Base-by-base conservation (phyloP, 495 filamentous ascomycete species). In the Pyrenula massariospora region DNA sequence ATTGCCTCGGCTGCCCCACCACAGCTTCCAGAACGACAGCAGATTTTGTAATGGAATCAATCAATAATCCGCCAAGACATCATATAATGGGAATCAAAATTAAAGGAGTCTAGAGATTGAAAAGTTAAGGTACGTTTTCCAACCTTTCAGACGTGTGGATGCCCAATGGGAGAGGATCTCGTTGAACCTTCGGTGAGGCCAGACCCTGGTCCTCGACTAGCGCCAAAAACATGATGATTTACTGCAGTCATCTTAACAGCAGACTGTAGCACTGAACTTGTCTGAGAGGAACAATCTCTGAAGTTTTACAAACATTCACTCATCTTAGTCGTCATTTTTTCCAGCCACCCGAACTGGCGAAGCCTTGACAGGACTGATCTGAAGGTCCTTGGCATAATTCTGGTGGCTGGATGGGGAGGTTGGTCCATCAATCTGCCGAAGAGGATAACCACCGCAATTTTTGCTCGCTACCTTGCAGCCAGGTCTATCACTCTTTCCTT, bases 371-470 rank as follows among this genome's bases (percentile, higher is more conserved):
- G n/a, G n/a, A n/a, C n/a, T n/a, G n/a, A 15, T 42, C 31, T 8
- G 31, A 42, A 15, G 31, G 50, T 52, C 19, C 20, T 21, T 5
- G 50, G 5, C n/a, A 52, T 10, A 52, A 52, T 21, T 20, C 19
- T 52, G 50, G 50, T 52, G 50, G 50, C 22, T 52, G 50, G 50
- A 24, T 10, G 50, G 20, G 50, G 50, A 10, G 50, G 50, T 52
- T 24, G 50, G 50, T 20, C 8, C 5, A 20, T 19, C 20, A 52
- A 20, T 20, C 50, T 52, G 22, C 19, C 50, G 10, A 42, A 19
- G 8, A 52, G 22, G 50, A 52, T 52, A 52, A 52, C 50, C 50
- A 52, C 50, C n/a, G 19, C 50, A 42, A 42, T 42, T 42, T 42
- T 42, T 15, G 31, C 31, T 42, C 31, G 8, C 31, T 8, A 15